These are phyloP conservation scores for Monilinia fructicola DNA, from an alignment of 2,329 filamentous ascomycete species.

Conservation along the genomic window DNA sequence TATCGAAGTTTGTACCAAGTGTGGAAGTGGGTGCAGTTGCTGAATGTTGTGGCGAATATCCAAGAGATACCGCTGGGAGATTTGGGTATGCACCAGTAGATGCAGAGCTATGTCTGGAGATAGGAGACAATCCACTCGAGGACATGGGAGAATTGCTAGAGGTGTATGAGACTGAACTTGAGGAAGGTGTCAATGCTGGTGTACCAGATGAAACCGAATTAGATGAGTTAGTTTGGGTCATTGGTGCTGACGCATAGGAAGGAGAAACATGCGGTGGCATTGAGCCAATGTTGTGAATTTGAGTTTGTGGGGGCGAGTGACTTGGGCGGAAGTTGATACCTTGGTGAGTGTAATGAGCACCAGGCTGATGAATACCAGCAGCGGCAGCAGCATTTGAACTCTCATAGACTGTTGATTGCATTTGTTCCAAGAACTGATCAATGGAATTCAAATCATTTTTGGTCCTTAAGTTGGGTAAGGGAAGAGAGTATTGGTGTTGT, in stretches of 20 bases:
- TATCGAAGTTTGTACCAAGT: constrained; percentile 66
- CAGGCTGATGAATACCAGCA: constrained; percentile 74
- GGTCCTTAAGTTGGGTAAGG: constrained; percentile 83
- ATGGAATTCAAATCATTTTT: constrained; percentile 94
- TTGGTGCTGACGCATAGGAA: constrained; percentile 53
- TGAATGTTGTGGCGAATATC: constrained; percentile 62
- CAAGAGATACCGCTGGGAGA: constrained; percentile 67
- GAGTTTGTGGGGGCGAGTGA: constrained; percentile 50
- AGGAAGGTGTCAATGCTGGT: constrained; percentile 74
- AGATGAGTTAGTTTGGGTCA: constrained; percentile 61
- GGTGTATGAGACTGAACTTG: constrained; percentile 72
- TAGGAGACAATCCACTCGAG: constrained; percentile 66
- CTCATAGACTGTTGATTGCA: constrained; percentile 95
- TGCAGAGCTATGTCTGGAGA: constrained; percentile 60
- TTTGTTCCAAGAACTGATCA: constrained; percentile 91
- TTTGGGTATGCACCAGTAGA: constrained; percentile 68
- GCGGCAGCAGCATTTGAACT: constrained; percentile 79
- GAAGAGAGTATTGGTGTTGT: constrained; percentile 79
- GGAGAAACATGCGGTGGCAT: constrained; percentile 41
- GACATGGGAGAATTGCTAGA: constrained; percentile 74
- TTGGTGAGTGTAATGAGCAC: constrained; percentile 61
- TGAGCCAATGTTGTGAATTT: constrained; percentile 33
- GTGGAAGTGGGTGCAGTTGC: constrained; percentile 66
- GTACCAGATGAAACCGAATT: constrained; percentile 56
- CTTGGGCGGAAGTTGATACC: constrained; percentile 57